Evolutionary conservation across 257 asterid species (phyloP).

Genomic region (Primulina tabacum): DNA sequence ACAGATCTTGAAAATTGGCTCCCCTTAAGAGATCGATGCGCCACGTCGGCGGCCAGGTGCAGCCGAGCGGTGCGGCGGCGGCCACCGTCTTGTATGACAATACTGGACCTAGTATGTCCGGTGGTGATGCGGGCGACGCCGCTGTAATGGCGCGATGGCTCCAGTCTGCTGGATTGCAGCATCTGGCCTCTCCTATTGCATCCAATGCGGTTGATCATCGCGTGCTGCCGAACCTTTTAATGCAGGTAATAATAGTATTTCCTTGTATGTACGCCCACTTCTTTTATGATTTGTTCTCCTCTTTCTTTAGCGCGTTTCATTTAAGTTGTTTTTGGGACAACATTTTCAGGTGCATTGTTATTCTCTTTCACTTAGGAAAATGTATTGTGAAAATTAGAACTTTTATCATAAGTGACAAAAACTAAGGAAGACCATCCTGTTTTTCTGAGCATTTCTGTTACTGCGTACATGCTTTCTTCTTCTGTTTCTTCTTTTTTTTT

Average conservation of each 20-base stretch:
- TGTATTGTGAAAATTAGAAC: slow-evolving; percentile 9
- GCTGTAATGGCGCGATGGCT: slow-evolving; percentile 50
- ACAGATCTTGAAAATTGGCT: background rate
- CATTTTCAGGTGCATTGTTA: background rate
- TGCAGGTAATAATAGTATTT: slow-evolving; percentile 55
- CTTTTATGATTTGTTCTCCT: background rate
- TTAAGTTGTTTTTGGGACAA: background rate
- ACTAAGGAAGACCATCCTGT: background rate
- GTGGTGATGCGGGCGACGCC: background rate
- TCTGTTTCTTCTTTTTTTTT: background rate
- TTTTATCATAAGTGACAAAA: slow-evolving; percentile 2
- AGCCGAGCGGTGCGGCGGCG: background rate
- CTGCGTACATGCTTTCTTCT: slow-evolving; percentile 14
- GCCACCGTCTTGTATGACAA: background rate
- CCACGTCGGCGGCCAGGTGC: background rate
- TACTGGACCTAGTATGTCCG: background rate
- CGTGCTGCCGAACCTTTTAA: slow-evolving; percentile 64
- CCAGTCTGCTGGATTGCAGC: slow-evolving; percentile 99
- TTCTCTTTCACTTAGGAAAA: slow-evolving; percentile 9
- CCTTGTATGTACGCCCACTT: background rate
- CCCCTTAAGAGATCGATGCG: background rate
- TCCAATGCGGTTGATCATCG: slow-evolving; percentile 73
- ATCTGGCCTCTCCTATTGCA: slow-evolving; percentile 94
- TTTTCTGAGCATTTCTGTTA: slow-evolving; percentile 5
- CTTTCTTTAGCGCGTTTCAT: slow-evolving; percentile 6